Evolutionary conservation across 2,329 filamentous ascomycete species (phyloP), one percentile per base, ranked within the genome.

Genomic region (Pestalotiopsis sp.): DNA sequence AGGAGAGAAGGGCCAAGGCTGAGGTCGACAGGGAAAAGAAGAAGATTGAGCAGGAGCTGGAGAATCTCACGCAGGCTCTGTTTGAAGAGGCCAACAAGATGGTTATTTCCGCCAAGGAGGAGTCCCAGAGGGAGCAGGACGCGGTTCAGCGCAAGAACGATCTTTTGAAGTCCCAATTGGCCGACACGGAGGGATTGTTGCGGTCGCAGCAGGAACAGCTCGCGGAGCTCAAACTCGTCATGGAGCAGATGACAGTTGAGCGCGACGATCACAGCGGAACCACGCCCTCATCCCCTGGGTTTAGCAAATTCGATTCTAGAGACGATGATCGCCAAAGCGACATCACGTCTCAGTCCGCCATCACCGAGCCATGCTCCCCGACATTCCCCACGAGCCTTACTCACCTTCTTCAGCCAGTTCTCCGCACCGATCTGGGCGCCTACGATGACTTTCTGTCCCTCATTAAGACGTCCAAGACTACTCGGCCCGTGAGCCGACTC

Each of bases 31-130:
- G 89, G 78, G 93, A 93, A 68, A 97, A 96, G 84, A 93, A 92
- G 80, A 91, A 91, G 71, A 97, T 98, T 38, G 96, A 99, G 79
- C 91, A 92, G 73, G 96, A 99, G 80, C 83, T 99, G 60, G 96
- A 98, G 81, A 93, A 90, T 66, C 81, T 99, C 72, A 98, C 96
- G 0, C 91, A 94, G 1, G 94, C 94, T 36, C 86, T 99, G n/a
- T 99, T 99, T 72, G 94, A 98, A 78, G 95, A 99, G 84, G 96
- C 96, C 64, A 98, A 99, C 83, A 95, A 92, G 86, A 98, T 99
- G 95, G 96, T 99, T 66, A 93, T 95, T 56, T 90, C 90, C 17
- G 95, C 95, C 49, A 93, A 97, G 77, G 94, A 95, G 78, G 93
- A 97, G 70, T 94, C 96, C 9, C 91, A 94, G 70, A 90, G 89